phyloP scores from a whole-genome alignment of 352 stramenopile genomes.

The Blastocystis hominis region DNA sequence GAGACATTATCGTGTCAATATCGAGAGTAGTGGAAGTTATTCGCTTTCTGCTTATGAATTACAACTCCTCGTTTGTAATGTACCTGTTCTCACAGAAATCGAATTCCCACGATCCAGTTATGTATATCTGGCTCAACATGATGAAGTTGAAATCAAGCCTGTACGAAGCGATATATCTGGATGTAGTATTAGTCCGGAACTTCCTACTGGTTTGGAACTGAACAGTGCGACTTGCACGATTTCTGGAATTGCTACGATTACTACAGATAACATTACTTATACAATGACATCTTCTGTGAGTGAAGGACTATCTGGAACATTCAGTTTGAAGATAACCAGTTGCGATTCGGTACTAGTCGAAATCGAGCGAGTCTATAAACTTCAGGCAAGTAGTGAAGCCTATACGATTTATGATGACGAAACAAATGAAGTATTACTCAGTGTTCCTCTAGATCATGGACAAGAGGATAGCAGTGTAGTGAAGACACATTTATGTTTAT shows the following conservation, averaged over 20 bases:
- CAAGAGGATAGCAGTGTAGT: too few species aligned
- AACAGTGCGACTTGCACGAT: not conserved
- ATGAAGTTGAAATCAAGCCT: not conserved
- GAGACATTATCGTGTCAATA: not conserved
- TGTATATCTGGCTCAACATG: not conserved
- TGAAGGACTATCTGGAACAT: too few species aligned
- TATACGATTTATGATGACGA: too few species aligned
- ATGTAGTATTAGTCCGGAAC: too few species aligned
- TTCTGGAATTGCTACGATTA: not conserved
- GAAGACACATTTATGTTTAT: too few species aligned
- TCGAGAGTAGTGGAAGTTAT: not conserved
- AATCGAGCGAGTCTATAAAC: too few species aligned
- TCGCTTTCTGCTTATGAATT: not conserved
- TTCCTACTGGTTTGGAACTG: conserved; percentile 8
- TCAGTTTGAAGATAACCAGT: too few species aligned
- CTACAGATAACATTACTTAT: not conserved
- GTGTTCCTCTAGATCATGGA: too few species aligned
- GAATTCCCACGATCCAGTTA: not conserved
- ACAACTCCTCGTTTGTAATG: conserved; percentile 10
- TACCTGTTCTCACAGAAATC: not conserved
- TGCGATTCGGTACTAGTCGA: too few species aligned
- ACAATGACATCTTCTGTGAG: not conserved
- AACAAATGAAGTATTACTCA: too few species aligned
- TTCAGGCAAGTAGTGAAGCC: too few species aligned
- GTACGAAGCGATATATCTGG: too few species aligned